Percentiles rank a stretch among this genome's conserved stretches.
Evolutionary conservation across 164 flowering plant species (phyloP).

Genomic region (Magnolia officinalis): DNA sequence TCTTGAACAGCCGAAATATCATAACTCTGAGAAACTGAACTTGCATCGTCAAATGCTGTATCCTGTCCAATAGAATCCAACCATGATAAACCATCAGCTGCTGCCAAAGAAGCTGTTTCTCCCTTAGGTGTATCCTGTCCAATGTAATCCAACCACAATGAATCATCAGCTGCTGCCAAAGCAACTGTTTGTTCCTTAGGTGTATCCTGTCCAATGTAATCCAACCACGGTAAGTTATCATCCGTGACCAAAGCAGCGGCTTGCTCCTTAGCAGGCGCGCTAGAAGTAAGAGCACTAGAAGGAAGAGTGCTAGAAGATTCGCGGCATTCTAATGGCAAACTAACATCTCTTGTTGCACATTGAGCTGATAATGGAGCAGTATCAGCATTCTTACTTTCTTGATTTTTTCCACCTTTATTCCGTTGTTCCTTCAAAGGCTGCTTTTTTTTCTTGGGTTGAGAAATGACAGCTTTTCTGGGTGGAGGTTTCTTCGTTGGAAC

Average conservation of each 20-base stretch:
- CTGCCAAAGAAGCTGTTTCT: not conserved
- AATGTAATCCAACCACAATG: constrained; percentile 14
- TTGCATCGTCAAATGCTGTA: constrained; percentile 13
- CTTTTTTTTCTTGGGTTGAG: constrained; percentile 56
- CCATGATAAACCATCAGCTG: constrained; percentile 18
- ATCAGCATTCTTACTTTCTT: constrained; percentile 36
- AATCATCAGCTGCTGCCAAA: constrained; percentile 12
- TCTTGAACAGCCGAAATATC: constrained; percentile 13
- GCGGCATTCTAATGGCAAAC: constrained; percentile 21
- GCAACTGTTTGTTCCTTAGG: not conserved
- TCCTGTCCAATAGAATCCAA: constrained; percentile 17
- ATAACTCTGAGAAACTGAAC: constrained; percentile 19
- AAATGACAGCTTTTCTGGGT: constrained; percentile 34
- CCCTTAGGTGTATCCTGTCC: constrained; percentile 13
- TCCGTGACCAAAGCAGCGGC: not conserved
- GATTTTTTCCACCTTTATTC: constrained; percentile 46
- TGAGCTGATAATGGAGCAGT: constrained; percentile 15
- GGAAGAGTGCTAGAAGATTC: constrained; percentile 24
- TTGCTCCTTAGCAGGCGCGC: not conserved
- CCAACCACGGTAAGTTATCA: constrained; percentile 12
- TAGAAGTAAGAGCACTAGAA: constrained; percentile 19
- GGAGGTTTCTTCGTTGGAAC: constrained; percentile 75
- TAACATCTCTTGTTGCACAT: constrained; percentile 14
- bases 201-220: constrained; percentile 25
- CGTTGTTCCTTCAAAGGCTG: constrained; percentile 33